Evolutionary conservation across 345 rosid species (phyloP).

Genomic region (Dipteronia dyeriana): DNA sequence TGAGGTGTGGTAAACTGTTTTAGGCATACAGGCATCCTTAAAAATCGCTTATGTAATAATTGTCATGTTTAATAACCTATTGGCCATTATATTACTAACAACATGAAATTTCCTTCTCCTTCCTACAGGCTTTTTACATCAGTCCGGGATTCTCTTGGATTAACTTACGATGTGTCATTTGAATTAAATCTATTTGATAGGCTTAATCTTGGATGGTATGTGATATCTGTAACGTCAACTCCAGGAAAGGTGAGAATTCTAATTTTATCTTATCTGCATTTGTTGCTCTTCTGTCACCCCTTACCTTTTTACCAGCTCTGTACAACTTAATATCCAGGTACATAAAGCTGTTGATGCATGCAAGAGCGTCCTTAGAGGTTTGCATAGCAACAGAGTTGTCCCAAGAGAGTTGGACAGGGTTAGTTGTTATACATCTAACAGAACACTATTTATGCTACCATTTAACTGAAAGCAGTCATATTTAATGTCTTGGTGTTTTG

Average conservation of each 20-base stretch:
- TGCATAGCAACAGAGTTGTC: slow-evolving; percentile 80
- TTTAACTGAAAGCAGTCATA: not conserved
- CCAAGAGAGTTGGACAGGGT: slow-evolving; percentile 97
- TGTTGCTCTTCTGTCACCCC: slow-evolving; percentile 10
- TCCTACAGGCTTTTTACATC: slow-evolving; percentile 92
- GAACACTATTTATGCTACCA: not conserved
- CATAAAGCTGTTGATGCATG: slow-evolving; percentile 97
- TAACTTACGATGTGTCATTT: slow-evolving; percentile 97
- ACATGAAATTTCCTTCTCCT: slow-evolving; percentile 10
- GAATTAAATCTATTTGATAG: slow-evolving; percentile 95
- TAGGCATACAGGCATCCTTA: not conserved
- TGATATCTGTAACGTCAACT: slow-evolving; percentile 95
- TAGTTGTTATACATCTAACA: slow-evolving; percentile 33
- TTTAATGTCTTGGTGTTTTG: not conserved
- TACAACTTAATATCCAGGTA: slow-evolving; percentile 53
- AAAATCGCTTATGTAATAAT: too few relatives aligned
- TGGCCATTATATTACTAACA: not conserved
- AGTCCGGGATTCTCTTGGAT: slow-evolving; percentile 98
- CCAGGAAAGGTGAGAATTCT: slow-evolving; percentile 75
- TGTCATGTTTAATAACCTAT: not conserved
- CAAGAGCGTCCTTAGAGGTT: slow-evolving; percentile 93
- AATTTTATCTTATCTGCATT: slow-evolving; percentile 22
- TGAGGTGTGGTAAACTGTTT: not conserved
- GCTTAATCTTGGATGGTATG: slow-evolving; percentile 99
- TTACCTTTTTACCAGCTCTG: slow-evolving; percentile 23